Evolutionary conservation across 805 yeast genomes (phyloP).

Genomic region (Ogataea minuta): DNA sequence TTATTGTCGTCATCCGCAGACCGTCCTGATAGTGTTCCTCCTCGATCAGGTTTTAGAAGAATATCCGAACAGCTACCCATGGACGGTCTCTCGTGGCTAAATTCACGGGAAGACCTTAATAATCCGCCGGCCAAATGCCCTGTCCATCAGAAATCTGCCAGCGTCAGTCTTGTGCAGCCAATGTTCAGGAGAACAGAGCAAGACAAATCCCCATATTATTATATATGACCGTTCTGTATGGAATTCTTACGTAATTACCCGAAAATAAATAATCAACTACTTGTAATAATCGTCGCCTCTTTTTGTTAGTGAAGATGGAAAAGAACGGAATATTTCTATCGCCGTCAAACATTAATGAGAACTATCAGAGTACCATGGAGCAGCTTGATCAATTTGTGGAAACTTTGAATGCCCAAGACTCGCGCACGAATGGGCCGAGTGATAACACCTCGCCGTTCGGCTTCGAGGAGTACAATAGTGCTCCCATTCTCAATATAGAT

Average conservation of each 20-base stretch:
- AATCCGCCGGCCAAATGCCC: not conserved
- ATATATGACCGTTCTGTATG: not conserved
- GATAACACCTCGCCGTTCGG: conserved; percentile 16
- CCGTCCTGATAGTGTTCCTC: not conserved
- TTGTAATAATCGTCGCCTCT: conserved; percentile 1
- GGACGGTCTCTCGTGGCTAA: not conserved
- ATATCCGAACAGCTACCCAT: conserved; percentile 3
- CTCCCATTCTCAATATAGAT: conserved; percentile 18
- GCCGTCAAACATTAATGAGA: conserved; percentile 1
- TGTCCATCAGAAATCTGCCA: not conserved
- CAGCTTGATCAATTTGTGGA: conserved; percentile 20
- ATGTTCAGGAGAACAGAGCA: not conserved
- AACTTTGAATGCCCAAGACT: conserved; percentile 10
- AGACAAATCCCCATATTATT: conserved; percentile 1
- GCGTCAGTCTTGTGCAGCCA: not conserved
- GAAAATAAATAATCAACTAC: not conserved
- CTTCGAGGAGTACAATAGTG: conserved; percentile 4
- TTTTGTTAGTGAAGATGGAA: conserved; percentile 4
- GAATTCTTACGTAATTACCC: conserved; percentile 3
- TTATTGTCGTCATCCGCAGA: conserved; percentile 1
- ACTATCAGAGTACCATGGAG: conserved; percentile 9
- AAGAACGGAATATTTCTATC: conserved; percentile 20
- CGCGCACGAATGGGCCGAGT: not conserved
- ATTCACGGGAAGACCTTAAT: not conserved
- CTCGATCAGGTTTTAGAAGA: conserved; percentile 1